Evolutionary conservation across 805 yeast genomes (phyloP), one percentile per base, ranked within the genome.

Genomic region (Maudiozyma serrabonitensis): DNA sequence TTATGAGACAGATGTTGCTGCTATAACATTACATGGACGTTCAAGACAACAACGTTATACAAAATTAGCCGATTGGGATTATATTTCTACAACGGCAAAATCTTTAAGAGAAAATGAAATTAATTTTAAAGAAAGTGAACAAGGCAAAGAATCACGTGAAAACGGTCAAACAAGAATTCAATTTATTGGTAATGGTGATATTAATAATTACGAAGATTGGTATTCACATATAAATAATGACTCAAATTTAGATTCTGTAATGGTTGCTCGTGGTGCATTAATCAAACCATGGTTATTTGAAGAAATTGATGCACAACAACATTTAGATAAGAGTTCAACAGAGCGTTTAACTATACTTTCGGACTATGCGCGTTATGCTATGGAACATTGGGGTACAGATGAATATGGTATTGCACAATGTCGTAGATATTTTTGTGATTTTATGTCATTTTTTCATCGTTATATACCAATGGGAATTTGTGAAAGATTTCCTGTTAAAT

Each of bases 201-300:
- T 88, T 44, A 90, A 75, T 71, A 83, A 87, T 18, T 80, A 77
- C 70, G 85, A 85, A 60, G 98, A 93, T 63, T 93, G 96, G 95
- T 78, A 87, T 66, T 74, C 72, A 34, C 89, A 84, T 11, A 11
- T 39, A 13, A 67, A 70, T 26, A 56, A 58, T 41, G 76, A 80
- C 45, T 78, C 78, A 31, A 84, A 85, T 21, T 81, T 91, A 50
- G 99, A 93, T 69, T 81, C 93, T 31, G 95, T 89, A 16, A 93
- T 95, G 97, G 87, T 93, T 48, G 99, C 98, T 2, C 78, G 99
- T 61, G 99, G 98, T 49, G 98, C 98, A 1, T 76, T 93, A 55
- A 90, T 93, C 64, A 93, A 93, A 69, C 99, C 99, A 35, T 93
- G 99, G 99, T 87, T 93, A 46, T 93, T 91, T 58, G 97, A 93